phyloP scores from a whole-genome alignment of 805 yeast genomes.

The Barnettozyma populi region DNA sequence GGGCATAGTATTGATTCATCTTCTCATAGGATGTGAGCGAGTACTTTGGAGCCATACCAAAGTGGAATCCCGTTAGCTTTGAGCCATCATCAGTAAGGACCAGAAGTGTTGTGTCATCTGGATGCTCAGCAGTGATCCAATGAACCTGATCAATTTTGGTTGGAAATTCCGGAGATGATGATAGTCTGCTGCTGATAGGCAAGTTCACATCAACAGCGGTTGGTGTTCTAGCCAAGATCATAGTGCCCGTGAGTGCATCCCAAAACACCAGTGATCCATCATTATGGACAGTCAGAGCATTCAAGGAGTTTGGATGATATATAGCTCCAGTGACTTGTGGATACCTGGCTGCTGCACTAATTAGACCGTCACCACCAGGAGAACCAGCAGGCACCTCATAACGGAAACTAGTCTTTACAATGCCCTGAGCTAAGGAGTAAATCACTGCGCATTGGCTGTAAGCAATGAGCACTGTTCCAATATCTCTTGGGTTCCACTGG shows the following conservation, averaged over 20 bases:
- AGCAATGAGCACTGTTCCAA: conserved; percentile 69
- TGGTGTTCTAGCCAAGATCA: conserved; percentile 68
- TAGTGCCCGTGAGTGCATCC: conserved; percentile 78
- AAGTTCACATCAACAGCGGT: conserved; percentile 60
- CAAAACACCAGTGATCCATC: conserved; percentile 88
- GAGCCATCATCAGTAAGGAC: conserved; percentile 62
- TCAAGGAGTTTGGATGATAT: conserved; percentile 93
- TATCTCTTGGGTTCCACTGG: conserved; percentile 84
- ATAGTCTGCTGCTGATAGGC: conserved; percentile 30
- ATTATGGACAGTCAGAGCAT: conserved; percentile 68
- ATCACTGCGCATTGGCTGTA: conserved; percentile 65
- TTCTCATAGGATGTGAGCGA: conserved; percentile 77
- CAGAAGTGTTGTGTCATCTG: conserved; percentile 72
- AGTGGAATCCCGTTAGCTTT: conserved; percentile 54
- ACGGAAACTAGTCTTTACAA: conserved; percentile 48
- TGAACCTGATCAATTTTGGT: conserved; percentile 46
- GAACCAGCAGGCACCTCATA: conserved; percentile 64
- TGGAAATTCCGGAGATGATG: conserved; percentile 16
- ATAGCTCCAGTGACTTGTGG: conserved; percentile 48
- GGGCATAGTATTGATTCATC: conserved; percentile 72
- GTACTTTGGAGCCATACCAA: conserved; percentile 76
- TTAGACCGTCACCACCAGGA: conserved; percentile 57
- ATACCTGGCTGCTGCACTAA: conserved; percentile 27
- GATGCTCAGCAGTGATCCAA: conserved; percentile 79
- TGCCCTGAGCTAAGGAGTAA: conserved; percentile 60